Base-by-base conservation (phyloP, 192 early-diverging fungal genomes). In the Chytriomyces sp. region DNA sequence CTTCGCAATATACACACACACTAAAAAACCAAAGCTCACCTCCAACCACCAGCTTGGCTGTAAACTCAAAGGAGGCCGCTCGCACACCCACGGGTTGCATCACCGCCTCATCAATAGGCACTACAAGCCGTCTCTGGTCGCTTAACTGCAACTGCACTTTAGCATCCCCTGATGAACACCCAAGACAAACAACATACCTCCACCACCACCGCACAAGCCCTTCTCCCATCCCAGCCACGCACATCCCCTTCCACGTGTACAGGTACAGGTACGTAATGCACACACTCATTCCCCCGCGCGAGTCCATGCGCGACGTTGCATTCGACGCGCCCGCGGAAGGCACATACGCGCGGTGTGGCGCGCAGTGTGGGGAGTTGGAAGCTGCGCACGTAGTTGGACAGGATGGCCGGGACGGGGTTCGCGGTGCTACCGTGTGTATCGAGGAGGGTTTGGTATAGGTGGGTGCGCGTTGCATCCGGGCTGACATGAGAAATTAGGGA, bases 161-260 rank as follows among this genome's bases (percentile, higher is more conserved):
- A 49, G 3, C 3, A n/a, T 49, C 14, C 14, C 44, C 14, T n/a
- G 44, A 5, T 25, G 30, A 25, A 57, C 30, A 58, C 17, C 17
- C 1, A 22, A 22, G 2, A 30, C 1, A 1, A 26, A 1, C 17
- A 0, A 1, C 30, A 34, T 32, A 68, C 52, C 44, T 68, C 65
- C 3, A 68, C 65, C 25, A 68, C 52, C 6, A 53, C 8, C 34
- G 52, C 44, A 17, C 39, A 7, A 10, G 2, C 63, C 41, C 14
- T 34, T 17, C 8, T 34, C 17, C 5, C 52, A 55, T 10, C 10
- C n/a, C 49, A 30, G 28, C 55, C 32, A 8, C 31, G 8, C 52
- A 68, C 3, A 10, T 7, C 19, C 17, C 65, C 65, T 55, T 68
- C 52, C 36, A 68, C 52, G 14, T 36, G 54, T 34, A 68, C 65